A percentile compares a stretch with the other conserved stretches of the same genome.
These are phyloP conservation scores for Chenopodium berlandieri DNA, from an alignment of 148 eudicot genomes.

Conservation along the genomic window DNA sequence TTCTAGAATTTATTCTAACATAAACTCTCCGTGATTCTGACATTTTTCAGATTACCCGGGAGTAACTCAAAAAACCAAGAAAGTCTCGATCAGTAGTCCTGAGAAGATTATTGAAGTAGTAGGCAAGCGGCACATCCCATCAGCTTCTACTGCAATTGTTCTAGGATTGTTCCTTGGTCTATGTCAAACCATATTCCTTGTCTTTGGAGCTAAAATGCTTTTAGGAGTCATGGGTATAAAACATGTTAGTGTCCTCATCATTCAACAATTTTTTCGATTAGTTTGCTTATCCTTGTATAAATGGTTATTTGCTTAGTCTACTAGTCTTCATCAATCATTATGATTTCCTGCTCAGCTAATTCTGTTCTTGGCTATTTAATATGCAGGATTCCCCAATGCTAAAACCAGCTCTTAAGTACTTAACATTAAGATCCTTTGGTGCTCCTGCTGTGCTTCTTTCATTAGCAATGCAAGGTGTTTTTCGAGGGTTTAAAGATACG, in stretches of 20 bases:
- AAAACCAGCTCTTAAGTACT: constrained; percentile 62
- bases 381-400: constrained; percentile 83
- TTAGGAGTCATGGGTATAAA: constrained; percentile 78
- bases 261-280: too few relatives aligned
- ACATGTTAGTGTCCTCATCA: constrained; percentile 43
- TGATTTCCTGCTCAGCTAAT: background rate
- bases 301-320: background rate
- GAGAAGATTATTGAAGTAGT: constrained; percentile 20
- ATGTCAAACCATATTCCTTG: constrained; percentile 61
- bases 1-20: background rate
- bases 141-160: constrained; percentile 86
- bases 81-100: background rate
- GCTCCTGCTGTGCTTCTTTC: constrained; percentile 97
- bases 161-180: constrained; percentile 75
- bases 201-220: constrained; percentile 59
- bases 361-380: background rate
- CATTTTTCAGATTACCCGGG: constrained; percentile 26
- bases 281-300: background rate
- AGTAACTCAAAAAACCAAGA: constrained; percentile 24
- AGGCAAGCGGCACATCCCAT: constrained; percentile 64
- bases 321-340: background rate
- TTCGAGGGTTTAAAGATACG: constrained; percentile 93
- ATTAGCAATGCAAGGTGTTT: constrained; percentile 95
- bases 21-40: background rate
- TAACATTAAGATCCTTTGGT: constrained; percentile 76